phyloP scores from a whole-genome alignment of 345 rosid species.

The Diplotaxis tenuifolia region DNA sequence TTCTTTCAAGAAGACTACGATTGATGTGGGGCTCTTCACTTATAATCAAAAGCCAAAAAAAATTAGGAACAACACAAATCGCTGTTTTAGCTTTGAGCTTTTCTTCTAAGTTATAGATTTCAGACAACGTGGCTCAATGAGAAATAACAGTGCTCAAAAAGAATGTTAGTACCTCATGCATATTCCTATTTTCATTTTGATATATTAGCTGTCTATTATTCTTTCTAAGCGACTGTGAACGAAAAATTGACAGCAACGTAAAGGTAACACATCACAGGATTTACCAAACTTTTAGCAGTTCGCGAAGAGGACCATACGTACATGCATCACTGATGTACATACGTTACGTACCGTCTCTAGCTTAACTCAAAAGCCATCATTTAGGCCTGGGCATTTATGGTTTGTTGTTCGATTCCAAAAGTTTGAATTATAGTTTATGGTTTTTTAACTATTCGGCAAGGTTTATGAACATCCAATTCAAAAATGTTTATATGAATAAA shows the following conservation, averaged over 20 bases:
- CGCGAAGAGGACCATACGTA: slow-evolving; percentile 16
- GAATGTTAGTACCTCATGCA: neutral
- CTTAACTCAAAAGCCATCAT: slow-evolving; percentile 2
- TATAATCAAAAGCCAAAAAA: slow-evolving; percentile 1
- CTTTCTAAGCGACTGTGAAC: neutral
- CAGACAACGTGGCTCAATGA: neutral
- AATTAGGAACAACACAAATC: neutral
- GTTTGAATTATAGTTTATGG: too few species aligned
- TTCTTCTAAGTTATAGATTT: neutral
- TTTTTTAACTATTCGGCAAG: neutral
- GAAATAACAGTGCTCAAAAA: neutral
- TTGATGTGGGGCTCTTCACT: slow-evolving; percentile 13
- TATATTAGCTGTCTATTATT: neutral
- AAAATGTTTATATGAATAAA: neutral
- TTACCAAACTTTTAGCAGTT: slow-evolving; percentile 30
- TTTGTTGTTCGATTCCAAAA: neutral
- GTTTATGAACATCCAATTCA: neutral
- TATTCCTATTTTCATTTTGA: neutral
- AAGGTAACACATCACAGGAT: neutral
- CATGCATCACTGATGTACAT: neutral
- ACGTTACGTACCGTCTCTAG: neutral
- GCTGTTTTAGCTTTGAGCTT: neutral
- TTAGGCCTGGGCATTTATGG: neutral
- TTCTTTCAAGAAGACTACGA: slow-evolving; percentile 17
- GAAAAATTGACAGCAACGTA: slow-evolving; percentile 5